Base-by-base conservation (phyloP, 805 yeast genomes). In the Kuraishia borneana region DNA sequence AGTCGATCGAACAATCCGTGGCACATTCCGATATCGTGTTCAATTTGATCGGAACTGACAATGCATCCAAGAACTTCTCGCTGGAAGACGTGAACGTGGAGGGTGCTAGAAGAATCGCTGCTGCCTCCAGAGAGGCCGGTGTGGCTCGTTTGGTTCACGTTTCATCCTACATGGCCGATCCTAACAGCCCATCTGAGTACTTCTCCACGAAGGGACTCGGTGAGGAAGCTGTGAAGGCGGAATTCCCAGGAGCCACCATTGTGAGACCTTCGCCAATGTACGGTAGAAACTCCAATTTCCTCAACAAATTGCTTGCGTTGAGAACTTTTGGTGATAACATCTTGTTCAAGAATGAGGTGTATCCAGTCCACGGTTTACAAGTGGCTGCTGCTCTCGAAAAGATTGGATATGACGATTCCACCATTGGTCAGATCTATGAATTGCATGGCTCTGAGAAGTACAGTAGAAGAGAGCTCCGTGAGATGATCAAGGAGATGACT, bases 41-140 rank as follows among this genome's bases (percentile, higher is more conserved):
- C 62, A 84, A 84, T 60, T 64, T 83, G 54, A 65, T 83, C 39
- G 94, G 95, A 31, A 73, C 81, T 21, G 82, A 80, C 50, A 73
- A 70, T 55, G 63, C 69, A 53, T 82, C 94, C 46, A 83, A 81
- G 60, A 82, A 79, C 63, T 84, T 83, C 61, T 53, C 75, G 36
- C 82, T 78, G 77, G 81, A 84, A 26, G 94, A 84, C 51, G 80
- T 82, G 41, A 81, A 84, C 53, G 77, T 84, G 40, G 94, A 79
- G 46, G 76, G 79, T 23, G 68, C 92, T 21, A 72, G 75, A 51
- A 70, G 95, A 55, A 77, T 84, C 45, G 84, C 88, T 13, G 69
- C 72, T 46, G 82, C 87, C 3, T 70, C 70, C 32, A 73, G 71
- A 46, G 79, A 77, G 41, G 75, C 73, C 39, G 76, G 76, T 26